Evolutionary conservation across 192 early-diverging fungal genomes (phyloP), one percentile per base, ranked within the genome.

Genomic region (Coemansia sp.): DNA sequence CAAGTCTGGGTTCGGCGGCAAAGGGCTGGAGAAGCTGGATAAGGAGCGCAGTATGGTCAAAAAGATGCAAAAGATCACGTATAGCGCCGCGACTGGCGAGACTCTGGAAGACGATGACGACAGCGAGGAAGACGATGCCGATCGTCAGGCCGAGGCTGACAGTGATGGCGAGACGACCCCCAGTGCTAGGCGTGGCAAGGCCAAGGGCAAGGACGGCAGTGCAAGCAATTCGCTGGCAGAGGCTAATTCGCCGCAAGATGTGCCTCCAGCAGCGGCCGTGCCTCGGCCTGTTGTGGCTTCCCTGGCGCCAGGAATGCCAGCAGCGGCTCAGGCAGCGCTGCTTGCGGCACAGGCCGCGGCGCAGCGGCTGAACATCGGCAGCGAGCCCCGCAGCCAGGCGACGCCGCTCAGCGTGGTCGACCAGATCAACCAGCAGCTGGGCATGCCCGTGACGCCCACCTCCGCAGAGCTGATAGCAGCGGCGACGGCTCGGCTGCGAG

Each of bases 21-120:
- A 97, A 72, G 97, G 97, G 23, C 81, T 99, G 33, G 95, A 97
- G 60, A 89, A 91, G 68, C 83, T 99, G 61, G 96, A 98, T 55
- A 91, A 92, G 66, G 92, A 98, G 59, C 87, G 96, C 52, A 93
- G 92, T 61, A 76, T 90, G 64, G 88, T 95, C 18, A 93, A 96
- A 73, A 90, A 92, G 73, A 88, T 95, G 31, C 95, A 99, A 72
- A 93, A 92, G 83, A 91, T 92, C 78, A 84, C 89, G 1, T 91
- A 90, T 76, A 87, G 94, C 78, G 84, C 85, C 0, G 84, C 84
- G 33, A 86, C 85, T 35, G 87, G 88, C 23, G 88, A 75, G 28
- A 80, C 62, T 2, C 79, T 86, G 34, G 87, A 87, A n/a, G 68
- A 73, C 18, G 87, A 69, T 43, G 73, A 89, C 9, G 92, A 88